Base-by-base conservation (phyloP, 768 basidiomycete species). In the Trichaptum fuscoviolaceum region DNA sequence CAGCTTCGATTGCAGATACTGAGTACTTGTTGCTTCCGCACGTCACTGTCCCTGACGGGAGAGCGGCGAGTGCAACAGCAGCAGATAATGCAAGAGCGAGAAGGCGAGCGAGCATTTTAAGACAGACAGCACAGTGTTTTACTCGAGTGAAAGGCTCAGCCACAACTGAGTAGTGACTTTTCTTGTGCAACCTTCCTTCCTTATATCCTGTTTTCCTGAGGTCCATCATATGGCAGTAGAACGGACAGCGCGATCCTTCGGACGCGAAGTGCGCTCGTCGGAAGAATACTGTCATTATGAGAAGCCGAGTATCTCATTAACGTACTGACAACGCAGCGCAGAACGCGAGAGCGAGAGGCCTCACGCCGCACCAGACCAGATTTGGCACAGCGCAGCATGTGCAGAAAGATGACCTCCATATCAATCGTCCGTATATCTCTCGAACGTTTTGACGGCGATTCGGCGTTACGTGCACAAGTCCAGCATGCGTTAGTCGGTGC, bases 11-110 rank as follows among this genome's bases (percentile, higher is more conserved):
- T 1, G 62, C 65, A n/a, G 67, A 68, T 2, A 64, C 67, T 52
- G 36, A 67, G 69, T 71, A 71, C 57, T 65, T 65, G 67, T 71
- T 70, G 69, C 65, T 67, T 35, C 70, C 70, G 64, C 70, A 71
- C 36, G 70, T 71, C 57, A 71, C 70, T 36, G 70, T 71, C 58
- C 70, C 70, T 10, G 69, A 68, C 30, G 70, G 70, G 2, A 71
- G 69, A 23, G 67, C 58, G 12, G 59, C 59, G 30, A 61, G 24
- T 9, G 30, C 59, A 18, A 25, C 30, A 23, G 59, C 12, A 18
- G 59, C 12, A 12, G 42, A 52, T 12, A 61, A 20, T 17, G 59
- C 59, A 24, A 61, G 59, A 61, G 59, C 42, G 42, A 52, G 42
- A 4, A 52, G 42, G 5, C 15, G 42, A 52, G 42, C 12, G 42